Conservation (phyloP, 768 basidiomycete genomes). For the Xerocomus potaroensis region DNA sequence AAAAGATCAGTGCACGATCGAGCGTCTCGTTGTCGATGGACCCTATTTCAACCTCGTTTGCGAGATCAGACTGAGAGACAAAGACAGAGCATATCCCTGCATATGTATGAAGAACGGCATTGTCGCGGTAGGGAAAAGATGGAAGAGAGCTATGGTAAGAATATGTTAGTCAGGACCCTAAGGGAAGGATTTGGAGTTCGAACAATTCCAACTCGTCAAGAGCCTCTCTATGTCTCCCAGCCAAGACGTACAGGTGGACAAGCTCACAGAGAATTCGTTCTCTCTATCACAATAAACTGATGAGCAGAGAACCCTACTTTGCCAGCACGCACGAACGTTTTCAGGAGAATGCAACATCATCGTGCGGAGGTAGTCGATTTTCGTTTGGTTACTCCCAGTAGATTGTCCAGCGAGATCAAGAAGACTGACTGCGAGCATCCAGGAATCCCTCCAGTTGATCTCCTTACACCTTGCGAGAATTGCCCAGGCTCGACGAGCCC, state of each 20-base stretch:
- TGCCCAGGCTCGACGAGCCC: conserved; percentile 68
- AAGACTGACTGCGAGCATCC: conserved; percentile 63
- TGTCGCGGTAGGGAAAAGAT: conserved; percentile 83
- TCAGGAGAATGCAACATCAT: conserved; percentile 70
- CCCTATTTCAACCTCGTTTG: conserved; percentile 1
- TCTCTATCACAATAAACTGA: conserved; percentile 42
- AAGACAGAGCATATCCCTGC: conserved; percentile 74
- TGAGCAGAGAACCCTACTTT: conserved; percentile 13
- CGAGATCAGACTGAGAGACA: conserved; percentile 40
- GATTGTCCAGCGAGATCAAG: conserved; percentile 36
- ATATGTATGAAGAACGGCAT: conserved; percentile 74
- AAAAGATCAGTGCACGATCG: conserved; percentile 48
- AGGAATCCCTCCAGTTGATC: conserved; percentile 67
- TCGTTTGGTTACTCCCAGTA: conserved; percentile 29
- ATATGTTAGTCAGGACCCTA: not conserved
- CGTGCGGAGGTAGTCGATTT: conserved; percentile 57
- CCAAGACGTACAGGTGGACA: conserved; percentile 58
- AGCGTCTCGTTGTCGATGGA: conserved; percentile 42
- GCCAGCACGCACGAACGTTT: conserved; percentile 43
- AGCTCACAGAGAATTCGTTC: conserved; percentile 75
- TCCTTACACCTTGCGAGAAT: conserved; percentile 77
- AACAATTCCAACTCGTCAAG: conserved; percentile 86
- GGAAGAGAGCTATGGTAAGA: conserved; percentile 63
- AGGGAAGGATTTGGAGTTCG: conserved; percentile 20
- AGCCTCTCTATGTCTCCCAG: conserved; percentile 59